Percentiles rank a stretch among this genome's conserved stretches.
Evolutionary conservation across 441 rosid genomes (phyloP).

Genomic region (Raphanus hybrid): DNA sequence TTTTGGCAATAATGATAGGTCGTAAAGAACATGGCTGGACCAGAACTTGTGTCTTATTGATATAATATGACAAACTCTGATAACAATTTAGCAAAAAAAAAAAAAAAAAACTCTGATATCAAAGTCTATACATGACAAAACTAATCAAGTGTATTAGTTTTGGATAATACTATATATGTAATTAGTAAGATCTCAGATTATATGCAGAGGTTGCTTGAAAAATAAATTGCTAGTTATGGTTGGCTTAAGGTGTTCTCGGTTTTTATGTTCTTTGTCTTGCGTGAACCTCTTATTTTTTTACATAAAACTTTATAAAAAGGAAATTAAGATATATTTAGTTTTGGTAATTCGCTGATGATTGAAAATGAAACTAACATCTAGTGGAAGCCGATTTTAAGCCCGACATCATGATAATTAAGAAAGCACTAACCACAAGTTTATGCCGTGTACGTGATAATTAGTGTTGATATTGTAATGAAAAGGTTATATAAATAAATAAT

Average conservation of each 20-base stretch:
- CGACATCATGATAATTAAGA: not conserved
- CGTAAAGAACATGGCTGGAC: slow-evolving; percentile 19
- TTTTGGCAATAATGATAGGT: slow-evolving; percentile 13
- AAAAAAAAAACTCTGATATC: not conserved
- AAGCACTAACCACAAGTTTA: not conserved
- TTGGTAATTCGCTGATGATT: slow-evolving; percentile 7
- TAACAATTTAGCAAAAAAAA: not conserved
- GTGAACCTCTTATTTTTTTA: slow-evolving; percentile 4
- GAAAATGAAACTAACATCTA: slow-evolving; percentile 5
- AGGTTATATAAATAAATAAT: not conserved
- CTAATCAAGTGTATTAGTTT: not conserved
- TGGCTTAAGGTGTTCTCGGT: slow-evolving; percentile 13
- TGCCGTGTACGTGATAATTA: not conserved
- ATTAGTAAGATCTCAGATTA: not conserved
- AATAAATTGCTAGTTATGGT: slow-evolving; percentile 4
- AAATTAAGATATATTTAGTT: not conserved
- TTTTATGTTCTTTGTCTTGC: slow-evolving; percentile 41
- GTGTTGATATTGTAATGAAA: not conserved
- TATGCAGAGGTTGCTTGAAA: not conserved
- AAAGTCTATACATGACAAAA: slow-evolving; percentile 17
- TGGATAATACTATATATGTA: slow-evolving; percentile 17
- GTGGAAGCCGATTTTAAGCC: not conserved
- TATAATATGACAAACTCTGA: slow-evolving; percentile 30
- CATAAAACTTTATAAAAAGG: not conserved
- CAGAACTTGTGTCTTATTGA: slow-evolving; percentile 14